These are phyloP conservation scores for Hyphopichia wangnamkhiaoensis DNA, from an alignment of 1,139 yeast genomes.

Conservation along the genomic window DNA sequence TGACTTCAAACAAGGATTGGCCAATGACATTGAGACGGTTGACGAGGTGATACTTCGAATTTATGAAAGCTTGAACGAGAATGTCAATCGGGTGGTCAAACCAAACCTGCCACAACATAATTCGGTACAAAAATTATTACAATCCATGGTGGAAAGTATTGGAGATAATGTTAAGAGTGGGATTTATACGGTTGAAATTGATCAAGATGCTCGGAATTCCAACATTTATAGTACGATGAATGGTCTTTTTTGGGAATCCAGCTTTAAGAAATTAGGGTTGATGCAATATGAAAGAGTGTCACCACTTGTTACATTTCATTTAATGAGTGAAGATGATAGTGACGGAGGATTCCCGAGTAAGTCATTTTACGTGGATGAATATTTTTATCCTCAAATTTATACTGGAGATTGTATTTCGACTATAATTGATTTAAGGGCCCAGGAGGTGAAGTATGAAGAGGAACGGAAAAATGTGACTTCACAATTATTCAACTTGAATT, in stretches of 20 bases:
- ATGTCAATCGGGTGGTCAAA: slow-evolving; percentile 14
- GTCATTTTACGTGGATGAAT: slow-evolving; percentile 28
- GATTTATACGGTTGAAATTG: slow-evolving; percentile 34
- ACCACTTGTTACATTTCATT: slow-evolving; percentile 34
- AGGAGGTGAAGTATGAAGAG: slow-evolving; percentile 15
- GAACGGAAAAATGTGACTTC: slow-evolving; percentile 20
- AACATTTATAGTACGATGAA: slow-evolving; percentile 34
- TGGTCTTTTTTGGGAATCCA: slow-evolving; percentile 39
- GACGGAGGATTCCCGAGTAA: slow-evolving; percentile 11
- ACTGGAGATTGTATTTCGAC: slow-evolving; percentile 19
- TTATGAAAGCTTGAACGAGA: slow-evolving; percentile 17
- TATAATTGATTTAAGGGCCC: slow-evolving; percentile 20
- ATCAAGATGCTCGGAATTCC: slow-evolving; percentile 29
- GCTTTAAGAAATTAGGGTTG: slow-evolving; percentile 29
- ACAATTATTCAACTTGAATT: slow-evolving; percentile 28
- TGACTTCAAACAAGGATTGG: slow-evolving; percentile 20
- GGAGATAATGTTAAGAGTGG: slow-evolving; percentile 27
- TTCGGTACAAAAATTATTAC: slow-evolving; percentile 15
- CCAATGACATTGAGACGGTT: slow-evolving; percentile 24
- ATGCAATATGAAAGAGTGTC: slow-evolving; percentile 30
- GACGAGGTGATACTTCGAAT: slow-evolving; percentile 35
- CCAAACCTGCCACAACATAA: slow-evolving; percentile 4
- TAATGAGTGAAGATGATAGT: slow-evolving; percentile 28
- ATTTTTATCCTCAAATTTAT: slow-evolving; percentile 35
- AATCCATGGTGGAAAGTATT: slow-evolving; percentile 27